Base-by-base conservation (phyloP, 345 rosid genomes). In the Pelargonium nanum region DNA sequence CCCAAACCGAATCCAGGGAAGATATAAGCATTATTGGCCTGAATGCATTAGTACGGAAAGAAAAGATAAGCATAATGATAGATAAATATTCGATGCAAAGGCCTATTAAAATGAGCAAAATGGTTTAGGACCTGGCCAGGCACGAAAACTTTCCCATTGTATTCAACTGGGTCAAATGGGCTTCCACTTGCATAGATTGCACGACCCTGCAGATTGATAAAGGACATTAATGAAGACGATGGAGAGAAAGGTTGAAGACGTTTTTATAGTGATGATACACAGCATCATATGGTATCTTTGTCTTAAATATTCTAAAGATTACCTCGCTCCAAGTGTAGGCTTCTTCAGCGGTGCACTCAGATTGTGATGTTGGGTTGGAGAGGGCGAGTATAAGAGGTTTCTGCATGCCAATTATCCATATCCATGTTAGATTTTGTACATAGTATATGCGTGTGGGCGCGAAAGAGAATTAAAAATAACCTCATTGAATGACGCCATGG, bases 141-240 rank as follows among this genome's bases (percentile, higher is more conserved):
- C 44, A 78, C 53, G 54, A 72, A 80, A 59, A 74, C 77, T 79
- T 78, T 79, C 67, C 92, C 94, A 6, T 81, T 30, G 53, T 83
- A 84, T 68, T 87, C 87, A 58, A 89, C 86, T 20, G 91, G 85
- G 59, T 78, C 88, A 53, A 93, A 93, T 10, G 97, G 99, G 78
- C 99, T 93, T 79, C 99, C 99, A 77, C 97, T 89, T 6, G 88
- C 97, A 75, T 78, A 93, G 60, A 93, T 87, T 63, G 97, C 90
- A 56, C 86, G 89, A 2, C 99, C 99, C 99, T 92, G 77, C 55
- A 65, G 61, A 57, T 61, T 30, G 62, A 54, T 21, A 24, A 32
- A 23, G 58, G 59, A 53, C 52, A 26, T 0, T 8, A 57, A 54
- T 40, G 52, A n/a, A 57, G 28, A 55, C 50, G 6, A 23, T 23